Percentiles rank a stretch among this genome's conserved stretches.
These are phyloP conservation scores for Emergomyces pasteurianus DNA, from an alignment of 2,329 filamentous ascomycete species.

Conservation along the genomic window DNA sequence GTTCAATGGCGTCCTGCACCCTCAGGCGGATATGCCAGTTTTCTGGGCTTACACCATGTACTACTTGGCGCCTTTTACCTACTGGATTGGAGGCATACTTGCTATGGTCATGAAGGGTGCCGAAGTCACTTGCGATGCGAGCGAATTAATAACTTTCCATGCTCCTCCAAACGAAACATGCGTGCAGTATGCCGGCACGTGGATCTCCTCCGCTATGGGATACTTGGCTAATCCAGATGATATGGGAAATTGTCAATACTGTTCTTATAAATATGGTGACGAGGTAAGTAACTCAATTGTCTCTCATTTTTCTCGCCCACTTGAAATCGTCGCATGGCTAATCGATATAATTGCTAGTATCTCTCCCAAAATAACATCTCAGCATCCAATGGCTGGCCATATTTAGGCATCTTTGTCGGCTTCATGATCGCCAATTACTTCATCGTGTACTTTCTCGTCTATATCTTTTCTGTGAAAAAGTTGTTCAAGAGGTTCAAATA, in stretches of 20 bases:
- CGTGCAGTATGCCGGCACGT: conserved; percentile 58
- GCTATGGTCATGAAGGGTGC: conserved; percentile 60
- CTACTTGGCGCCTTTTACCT: conserved; percentile 74
- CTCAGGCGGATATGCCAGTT: conserved; percentile 59
- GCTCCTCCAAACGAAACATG: conserved; percentile 56
- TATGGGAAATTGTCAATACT: conserved; percentile 62
- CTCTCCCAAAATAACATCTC: conserved; percentile 19
- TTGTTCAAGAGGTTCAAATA: conserved; percentile 15
- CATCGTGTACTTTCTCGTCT: conserved; percentile 25
- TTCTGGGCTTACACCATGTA: conserved; percentile 76
- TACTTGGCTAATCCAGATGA: conserved; percentile 54
- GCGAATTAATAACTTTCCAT: conserved; percentile 58
- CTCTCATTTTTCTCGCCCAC: not conserved
- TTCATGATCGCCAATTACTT: conserved; percentile 25
- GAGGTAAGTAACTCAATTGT: conserved; percentile 16
- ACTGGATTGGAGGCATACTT: conserved; percentile 68
- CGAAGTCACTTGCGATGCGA: conserved; percentile 46
- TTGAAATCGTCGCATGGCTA: not conserved
- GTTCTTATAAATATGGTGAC: conserved; percentile 48
- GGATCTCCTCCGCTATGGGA: conserved; percentile 54
- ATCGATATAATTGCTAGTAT: conserved; percentile 14
- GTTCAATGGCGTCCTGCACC: conserved; percentile 79
- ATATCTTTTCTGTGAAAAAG: conserved; percentile 22
- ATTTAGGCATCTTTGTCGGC: conserved; percentile 23
- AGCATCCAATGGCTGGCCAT: conserved; percentile 24